Evolutionary conservation across 1,284 basidiomycete species (phyloP), one percentile per base, ranked within the genome.

Genomic region (Pseudozyma tsukubaensis): DNA sequence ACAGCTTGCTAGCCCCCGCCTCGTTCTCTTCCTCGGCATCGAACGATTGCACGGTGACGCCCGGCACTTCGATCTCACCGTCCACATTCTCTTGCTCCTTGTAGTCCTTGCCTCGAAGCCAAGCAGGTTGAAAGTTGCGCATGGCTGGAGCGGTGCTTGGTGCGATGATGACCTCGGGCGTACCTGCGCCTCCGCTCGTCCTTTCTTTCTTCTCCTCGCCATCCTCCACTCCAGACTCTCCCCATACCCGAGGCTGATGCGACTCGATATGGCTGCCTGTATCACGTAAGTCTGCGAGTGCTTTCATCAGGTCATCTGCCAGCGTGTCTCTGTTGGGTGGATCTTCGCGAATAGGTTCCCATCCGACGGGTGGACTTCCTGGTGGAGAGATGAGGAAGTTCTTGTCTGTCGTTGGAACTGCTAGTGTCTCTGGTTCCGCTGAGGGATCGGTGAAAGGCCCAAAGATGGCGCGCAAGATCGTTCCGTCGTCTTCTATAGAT

Each of bases 361-460:
- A 99, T 1, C 96, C 96, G 2, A 97, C 91, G 0, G 96, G 96
- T 0, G 97, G 96, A 0, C 93, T 95, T n/a, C 96, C 97, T 1
- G 97, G 97, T 0, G 96, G 96, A 0, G 94, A 97, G 77, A 99
- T 96, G 55, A 99, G 88, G 86, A 98, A 98, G 86, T 99, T 98
- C 86, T 93, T 93, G 78, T 94, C 92, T 40, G 90, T 82, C 0
- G 88, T 86, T 0, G 96, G 96, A 14, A 81, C 79, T 19, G 60
- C 59, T 50, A 82, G 59, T 40, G 65, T 76, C 44, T 68, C 69
- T 36, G 48, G 63, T 37, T 76, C 68, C 7, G 69, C 24, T 21
- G 50, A 42, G 0, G 59, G 60, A 18, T 59, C 58, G 16, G 58
- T 60, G 4, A 37, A 21, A 2, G 72, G 60, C 1, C 72, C 72